phyloP scores from a whole-genome alignment of 2,329 filamentous ascomycete species.

The Sporothrix pseudoabietina region DNA sequence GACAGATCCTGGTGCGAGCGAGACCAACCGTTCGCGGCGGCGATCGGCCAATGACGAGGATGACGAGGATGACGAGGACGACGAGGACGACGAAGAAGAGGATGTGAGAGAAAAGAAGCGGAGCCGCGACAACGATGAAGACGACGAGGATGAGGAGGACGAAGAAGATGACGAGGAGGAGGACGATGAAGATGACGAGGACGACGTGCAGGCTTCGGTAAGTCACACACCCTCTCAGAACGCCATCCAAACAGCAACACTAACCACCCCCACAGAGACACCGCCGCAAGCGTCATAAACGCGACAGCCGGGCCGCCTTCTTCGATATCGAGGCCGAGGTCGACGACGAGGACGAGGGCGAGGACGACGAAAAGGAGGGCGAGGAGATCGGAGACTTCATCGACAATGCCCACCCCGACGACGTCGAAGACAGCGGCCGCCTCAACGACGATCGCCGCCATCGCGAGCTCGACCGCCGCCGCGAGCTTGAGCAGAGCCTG shows the following conservation, averaged over 20 bases:
- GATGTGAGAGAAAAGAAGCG: conserved; percentile 35
- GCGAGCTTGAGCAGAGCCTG: conserved; percentile 82
- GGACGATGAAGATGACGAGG: conserved; percentile 46
- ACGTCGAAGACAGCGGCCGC: conserved; percentile 76
- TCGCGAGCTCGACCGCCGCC: conserved; percentile 88
- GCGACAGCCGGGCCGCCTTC: conserved; percentile 76
- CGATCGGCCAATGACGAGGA: conserved; percentile 41
- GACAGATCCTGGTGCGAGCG: conserved; percentile 46
- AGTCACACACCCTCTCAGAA: neutral
- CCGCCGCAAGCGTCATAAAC: conserved; percentile 77
- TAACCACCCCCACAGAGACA: conserved; percentile 51
- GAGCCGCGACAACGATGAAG: conserved; percentile 39
- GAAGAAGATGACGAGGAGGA: conserved; percentile 45
- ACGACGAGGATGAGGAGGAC: conserved; percentile 32
- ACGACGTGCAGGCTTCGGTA: conserved; percentile 51
- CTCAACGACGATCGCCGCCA: conserved; percentile 90
- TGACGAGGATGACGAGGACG: conserved; percentile 39
- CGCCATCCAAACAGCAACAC: neutral
- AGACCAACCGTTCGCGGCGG: conserved; percentile 33
- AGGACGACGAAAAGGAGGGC: conserved; percentile 86
- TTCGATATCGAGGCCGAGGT: conserved; percentile 98
- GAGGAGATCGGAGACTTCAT: conserved; percentile 82
- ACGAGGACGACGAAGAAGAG: conserved; percentile 38
- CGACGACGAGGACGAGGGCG: conserved; percentile 86
- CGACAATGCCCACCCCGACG: conserved; percentile 87